Evolutionary conservation across 2,329 filamentous ascomycete genomes (phyloP).

Genomic region (Aspergillus terreus): DNA sequence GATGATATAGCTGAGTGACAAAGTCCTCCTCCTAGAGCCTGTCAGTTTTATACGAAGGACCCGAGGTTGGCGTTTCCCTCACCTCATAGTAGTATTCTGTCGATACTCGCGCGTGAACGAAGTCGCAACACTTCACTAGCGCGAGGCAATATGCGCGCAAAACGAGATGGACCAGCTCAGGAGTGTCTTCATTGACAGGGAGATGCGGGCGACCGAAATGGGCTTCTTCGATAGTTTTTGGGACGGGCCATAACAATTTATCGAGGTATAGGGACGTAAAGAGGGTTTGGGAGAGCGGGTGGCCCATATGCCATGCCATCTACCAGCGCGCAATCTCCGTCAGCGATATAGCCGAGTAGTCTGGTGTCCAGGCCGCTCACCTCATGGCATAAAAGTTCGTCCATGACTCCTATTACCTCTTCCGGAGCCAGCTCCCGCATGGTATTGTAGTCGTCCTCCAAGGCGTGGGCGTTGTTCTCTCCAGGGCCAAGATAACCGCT

Average conservation of each 20-base stretch:
- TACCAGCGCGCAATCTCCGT: slow-evolving; percentile 33
- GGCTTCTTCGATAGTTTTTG: slow-evolving; percentile 61
- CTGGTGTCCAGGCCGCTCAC: slow-evolving; percentile 41
- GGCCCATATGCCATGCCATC: slow-evolving; percentile 97
- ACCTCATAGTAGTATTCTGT: slow-evolving; percentile 91
- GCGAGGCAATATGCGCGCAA: slow-evolving; percentile 83
- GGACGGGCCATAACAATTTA: slow-evolving; percentile 68
- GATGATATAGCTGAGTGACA: slow-evolving; percentile 83
- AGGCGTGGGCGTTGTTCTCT: slow-evolving; percentile 55
- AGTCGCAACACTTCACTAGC: slow-evolving; percentile 76
- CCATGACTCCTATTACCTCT: slow-evolving; percentile 88
- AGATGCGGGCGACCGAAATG: slow-evolving; percentile 49
- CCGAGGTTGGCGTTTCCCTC: slow-evolving; percentile 16
- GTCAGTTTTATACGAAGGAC: slow-evolving; percentile 13
- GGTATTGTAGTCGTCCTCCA: slow-evolving; percentile 80
- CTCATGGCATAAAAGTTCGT: slow-evolving; percentile 86
- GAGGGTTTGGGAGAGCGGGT: slow-evolving; percentile 88
- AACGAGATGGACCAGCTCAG: slow-evolving; percentile 57
- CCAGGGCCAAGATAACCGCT: slow-evolving; percentile 77
- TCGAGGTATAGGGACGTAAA: slow-evolving; percentile 93
- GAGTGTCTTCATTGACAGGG: slow-evolving; percentile 19
- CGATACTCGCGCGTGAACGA: slow-evolving; percentile 72
- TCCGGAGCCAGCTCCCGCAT: slow-evolving; percentile 64
- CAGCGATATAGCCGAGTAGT: slow-evolving; percentile 2
- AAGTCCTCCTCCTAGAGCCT: slow-evolving; percentile 82